These are phyloP conservation scores for Skeletonema costatum DNA, from an alignment of 108 stramenopile genomes.

Conservation along the genomic window DNA sequence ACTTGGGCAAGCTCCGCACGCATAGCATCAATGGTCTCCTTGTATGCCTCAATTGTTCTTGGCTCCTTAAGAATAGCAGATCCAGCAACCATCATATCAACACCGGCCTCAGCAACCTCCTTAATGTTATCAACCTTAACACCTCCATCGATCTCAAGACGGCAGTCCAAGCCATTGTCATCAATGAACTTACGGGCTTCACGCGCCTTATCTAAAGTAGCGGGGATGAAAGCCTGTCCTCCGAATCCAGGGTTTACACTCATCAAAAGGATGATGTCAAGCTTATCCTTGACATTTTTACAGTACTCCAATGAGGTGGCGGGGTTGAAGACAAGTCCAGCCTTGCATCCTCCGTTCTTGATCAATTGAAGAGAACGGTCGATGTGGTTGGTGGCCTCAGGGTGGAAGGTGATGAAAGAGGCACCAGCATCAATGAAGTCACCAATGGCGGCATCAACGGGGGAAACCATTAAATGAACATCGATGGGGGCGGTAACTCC, in stretches of 20 bases:
- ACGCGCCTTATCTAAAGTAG: conserved; percentile 88
- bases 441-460: conserved; percentile 92
- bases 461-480: conserved; percentile 98
- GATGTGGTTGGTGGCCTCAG: conserved; percentile 95
- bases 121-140: conserved; percentile 93
- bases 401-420: conserved; percentile 99
- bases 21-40: conserved; percentile 95
- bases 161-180: conserved; percentile 93
- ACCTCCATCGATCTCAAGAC: conserved; percentile 96
- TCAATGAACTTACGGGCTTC: conserved; percentile 97
- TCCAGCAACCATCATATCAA: conserved; percentile 99
- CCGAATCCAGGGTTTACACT: conserved; percentile 98
- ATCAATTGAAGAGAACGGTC: conserved; percentile 96
- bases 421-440: conserved; percentile 97
- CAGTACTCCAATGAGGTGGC: conserved; percentile 89
- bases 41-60: conserved; percentile 95
- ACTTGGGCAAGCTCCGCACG: conserved; percentile 88
- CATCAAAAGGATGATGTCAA: conserved; percentile 98
- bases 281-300: conserved; percentile 95
- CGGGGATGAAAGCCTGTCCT: conserved; percentile 96
- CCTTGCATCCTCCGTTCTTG: conserved; percentile 94
- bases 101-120: conserved; percentile 96
- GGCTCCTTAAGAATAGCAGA: conserved; percentile 96
- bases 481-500: conserved; percentile 98
- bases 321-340: conserved; percentile 98